Conservation (phyloP, 306 rosid genomes). For the Luffa acutangula region DNA sequence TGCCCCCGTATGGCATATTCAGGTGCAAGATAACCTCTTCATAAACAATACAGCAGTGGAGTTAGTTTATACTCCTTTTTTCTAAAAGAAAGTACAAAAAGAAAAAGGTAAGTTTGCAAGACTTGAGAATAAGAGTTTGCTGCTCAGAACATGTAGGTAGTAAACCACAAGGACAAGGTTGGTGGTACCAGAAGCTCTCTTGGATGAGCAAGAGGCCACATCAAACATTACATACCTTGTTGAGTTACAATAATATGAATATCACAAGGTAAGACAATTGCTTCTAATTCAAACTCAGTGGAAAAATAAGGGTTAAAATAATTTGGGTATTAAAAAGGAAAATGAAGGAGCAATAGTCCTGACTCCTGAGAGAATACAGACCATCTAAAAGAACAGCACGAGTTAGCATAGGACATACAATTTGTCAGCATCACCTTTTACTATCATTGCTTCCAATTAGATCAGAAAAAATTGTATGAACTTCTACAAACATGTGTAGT, state of each 20-base stretch:
- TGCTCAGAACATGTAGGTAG: neutral
- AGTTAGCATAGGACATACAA: neutral
- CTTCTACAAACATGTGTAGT: neutral
- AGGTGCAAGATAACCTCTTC: constrained; percentile 83
- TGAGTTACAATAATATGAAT: neutral
- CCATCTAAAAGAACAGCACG: neutral
- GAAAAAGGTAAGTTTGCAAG: neutral
- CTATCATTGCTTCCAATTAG: neutral
- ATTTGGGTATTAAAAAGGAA: neutral
- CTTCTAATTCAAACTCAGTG: neutral
- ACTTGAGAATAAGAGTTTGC: neutral
- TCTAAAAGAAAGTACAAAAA: neutral
- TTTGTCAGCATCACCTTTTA: neutral
- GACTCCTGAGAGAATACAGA: neutral
- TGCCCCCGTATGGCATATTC: constrained; percentile 76
- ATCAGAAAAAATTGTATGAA: neutral
- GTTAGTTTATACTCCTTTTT: neutral
- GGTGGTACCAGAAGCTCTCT: neutral
- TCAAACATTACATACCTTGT: neutral
- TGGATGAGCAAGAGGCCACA: neutral
- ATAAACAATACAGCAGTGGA: constrained; percentile 8
- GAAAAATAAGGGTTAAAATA: neutral
- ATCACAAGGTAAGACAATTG: neutral
- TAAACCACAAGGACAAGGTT: neutral
- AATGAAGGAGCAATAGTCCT: neutral